phyloP scores from a whole-genome alignment of 2,329 filamentous ascomycete species.

The Lomentospora prolificans region DNA sequence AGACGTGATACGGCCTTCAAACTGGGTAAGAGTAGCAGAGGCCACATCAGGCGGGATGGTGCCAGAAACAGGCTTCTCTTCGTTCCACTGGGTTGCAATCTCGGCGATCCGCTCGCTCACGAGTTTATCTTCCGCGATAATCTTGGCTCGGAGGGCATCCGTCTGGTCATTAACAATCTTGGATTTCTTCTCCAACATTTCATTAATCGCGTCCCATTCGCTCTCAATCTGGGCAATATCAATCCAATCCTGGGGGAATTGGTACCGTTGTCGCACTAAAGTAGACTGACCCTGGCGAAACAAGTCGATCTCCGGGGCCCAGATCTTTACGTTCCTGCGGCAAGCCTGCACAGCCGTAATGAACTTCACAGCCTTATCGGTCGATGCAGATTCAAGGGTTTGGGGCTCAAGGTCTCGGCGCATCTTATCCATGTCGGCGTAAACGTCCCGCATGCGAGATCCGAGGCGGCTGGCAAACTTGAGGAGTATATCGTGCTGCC shows the following conservation, averaged over 20 bases:
- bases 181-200: conserved; percentile 82
- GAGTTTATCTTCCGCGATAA: conserved; percentile 83
- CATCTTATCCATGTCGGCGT: conserved; percentile 83
- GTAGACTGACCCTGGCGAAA: conserved; percentile 95
- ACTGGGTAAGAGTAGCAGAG: conserved; percentile 68
- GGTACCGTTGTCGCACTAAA: conserved; percentile 81
- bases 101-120: conserved; percentile 82
- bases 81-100: conserved; percentile 79
- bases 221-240: conserved; percentile 93
- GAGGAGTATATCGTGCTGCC: conserved; percentile 93
- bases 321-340: conserved; percentile 84
- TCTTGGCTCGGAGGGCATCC: conserved; percentile 89
- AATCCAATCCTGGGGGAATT: conserved; percentile 89
- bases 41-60: conserved; percentile 86
- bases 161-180: conserved; percentile 96
- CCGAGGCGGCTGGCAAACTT: conserved; percentile 89
- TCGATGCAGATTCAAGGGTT: conserved; percentile 87
- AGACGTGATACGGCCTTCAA: conserved; percentile 75
- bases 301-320: conserved; percentile 91
- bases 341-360: conserved; percentile 97
- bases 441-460: conserved; percentile 83
- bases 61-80: conserved; percentile 93
- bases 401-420: conserved; percentile 84
- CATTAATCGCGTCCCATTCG: conserved; percentile 88
- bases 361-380: conserved; percentile 93